phyloP scores from a whole-genome alignment of 2,329 filamentous ascomycete genomes.

The Fusarium subglutinans region DNA sequence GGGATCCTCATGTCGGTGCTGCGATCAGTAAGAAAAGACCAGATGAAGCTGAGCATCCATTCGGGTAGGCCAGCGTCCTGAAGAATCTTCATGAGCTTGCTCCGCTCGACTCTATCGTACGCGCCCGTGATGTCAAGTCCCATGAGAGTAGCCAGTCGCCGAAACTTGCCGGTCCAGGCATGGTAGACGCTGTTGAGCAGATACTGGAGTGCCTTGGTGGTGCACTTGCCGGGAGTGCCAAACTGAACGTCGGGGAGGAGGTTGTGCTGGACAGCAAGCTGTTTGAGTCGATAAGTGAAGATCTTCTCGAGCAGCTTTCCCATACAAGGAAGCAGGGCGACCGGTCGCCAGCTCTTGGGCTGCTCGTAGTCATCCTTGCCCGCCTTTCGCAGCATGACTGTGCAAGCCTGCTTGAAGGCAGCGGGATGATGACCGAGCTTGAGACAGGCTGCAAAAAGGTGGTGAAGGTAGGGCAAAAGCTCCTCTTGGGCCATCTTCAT shows the following conservation, averaged over 20 bases:
- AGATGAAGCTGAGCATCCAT: background rate
- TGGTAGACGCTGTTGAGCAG: background rate
- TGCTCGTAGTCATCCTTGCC: background rate
- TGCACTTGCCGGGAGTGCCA: background rate
- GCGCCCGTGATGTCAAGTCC: constrained; percentile 18
- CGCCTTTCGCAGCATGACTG: constrained; percentile 4
- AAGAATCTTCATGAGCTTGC: background rate
- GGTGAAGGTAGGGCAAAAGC: background rate
- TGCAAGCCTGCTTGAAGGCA: constrained; percentile 1
- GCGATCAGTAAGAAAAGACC: constrained; percentile 10
- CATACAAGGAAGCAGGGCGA: background rate
- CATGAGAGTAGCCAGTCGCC: background rate
- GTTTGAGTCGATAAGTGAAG: background rate
- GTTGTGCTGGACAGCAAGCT: background rate
- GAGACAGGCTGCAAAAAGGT: constrained; percentile 9
- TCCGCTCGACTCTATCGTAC: background rate
- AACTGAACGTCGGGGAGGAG: background rate
- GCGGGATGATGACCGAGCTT: background rate
- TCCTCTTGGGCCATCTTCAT: background rate
- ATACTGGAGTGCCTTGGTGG: background rate
- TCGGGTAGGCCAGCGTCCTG: background rate
- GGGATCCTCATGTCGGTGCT: background rate
- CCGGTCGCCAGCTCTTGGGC: constrained; percentile 13
- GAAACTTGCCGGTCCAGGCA: background rate
- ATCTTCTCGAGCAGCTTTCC: constrained; percentile 15